Conservation (phyloP, 768 basidiomycete genomes). For the Butyriboletus loyo region DNA sequence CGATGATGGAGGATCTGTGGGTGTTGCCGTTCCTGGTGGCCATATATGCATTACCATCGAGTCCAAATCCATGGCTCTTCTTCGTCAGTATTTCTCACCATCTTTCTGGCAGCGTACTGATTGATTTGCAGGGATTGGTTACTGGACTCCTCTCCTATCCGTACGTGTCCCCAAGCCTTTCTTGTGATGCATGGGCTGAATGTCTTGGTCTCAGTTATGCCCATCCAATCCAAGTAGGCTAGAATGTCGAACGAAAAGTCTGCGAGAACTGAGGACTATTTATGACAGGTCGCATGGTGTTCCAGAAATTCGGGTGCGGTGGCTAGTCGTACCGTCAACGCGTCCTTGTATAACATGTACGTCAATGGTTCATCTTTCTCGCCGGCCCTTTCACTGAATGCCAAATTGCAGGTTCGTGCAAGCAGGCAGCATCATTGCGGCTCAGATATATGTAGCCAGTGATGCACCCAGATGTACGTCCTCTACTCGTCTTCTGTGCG, state of each 20-base stretch:
- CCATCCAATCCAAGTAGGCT: constrained; percentile 46
- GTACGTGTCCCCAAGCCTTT: constrained; percentile 17
- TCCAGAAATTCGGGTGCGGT: constrained; percentile 60
- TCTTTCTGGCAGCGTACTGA: background rate
- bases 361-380: background rate
- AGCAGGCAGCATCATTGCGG: constrained; percentile 41
- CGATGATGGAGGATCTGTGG: constrained; percentile 59
- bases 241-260: background rate
- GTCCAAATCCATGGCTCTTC: constrained; percentile 51
- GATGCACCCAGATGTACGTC: constrained; percentile 55
- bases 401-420: constrained; percentile 38
- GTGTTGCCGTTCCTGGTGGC: constrained; percentile 59
- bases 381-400: background rate
- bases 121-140: constrained; percentile 34
- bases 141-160: constrained; percentile 47
- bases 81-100: constrained; percentile 38
- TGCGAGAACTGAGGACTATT: background rate
- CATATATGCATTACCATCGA: constrained; percentile 45
- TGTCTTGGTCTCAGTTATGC: constrained; percentile 34
- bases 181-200: background rate
- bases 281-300: constrained; percentile 48
- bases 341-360: constrained; percentile 57
- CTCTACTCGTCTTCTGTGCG: no score
- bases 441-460: constrained; percentile 56
- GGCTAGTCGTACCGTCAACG: constrained; percentile 57